phyloP scores from a whole-genome alignment of 179 eudicot genomes.

The Heliamphora pulchella region DNA sequence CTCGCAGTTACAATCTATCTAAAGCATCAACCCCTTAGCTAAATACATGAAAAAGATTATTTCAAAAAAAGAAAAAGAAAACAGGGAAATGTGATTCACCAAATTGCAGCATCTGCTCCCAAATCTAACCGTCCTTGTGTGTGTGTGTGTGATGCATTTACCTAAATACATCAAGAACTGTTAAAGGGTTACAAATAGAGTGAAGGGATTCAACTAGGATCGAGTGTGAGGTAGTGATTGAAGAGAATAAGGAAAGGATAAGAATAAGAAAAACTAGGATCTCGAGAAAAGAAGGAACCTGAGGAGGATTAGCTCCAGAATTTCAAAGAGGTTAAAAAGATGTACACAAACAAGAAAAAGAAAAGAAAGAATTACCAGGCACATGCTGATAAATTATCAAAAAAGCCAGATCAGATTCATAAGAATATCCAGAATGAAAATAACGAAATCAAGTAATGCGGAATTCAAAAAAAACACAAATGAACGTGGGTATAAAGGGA shows the following conservation, averaged over 20 bases:
- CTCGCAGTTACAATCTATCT: not conserved
- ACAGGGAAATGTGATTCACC: not conserved
- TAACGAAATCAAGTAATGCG: slow-evolving; percentile 16
- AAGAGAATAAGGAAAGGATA: not conserved
- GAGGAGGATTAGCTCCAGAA: not conserved
- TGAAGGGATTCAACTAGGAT: not conserved
- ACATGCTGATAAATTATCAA: not conserved
- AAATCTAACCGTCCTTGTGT: not conserved
- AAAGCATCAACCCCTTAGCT: not conserved
- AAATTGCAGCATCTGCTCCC: not conserved
- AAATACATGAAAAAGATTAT: not conserved
- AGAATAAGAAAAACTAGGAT: not conserved
- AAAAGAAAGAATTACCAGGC: not conserved
- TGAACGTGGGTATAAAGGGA: not conserved
- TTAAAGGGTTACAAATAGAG: not conserved
- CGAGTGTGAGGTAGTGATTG: not conserved
- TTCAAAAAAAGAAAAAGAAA: not conserved
- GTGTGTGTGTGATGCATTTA: not conserved
- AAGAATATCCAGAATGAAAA: not conserved
- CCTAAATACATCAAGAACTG: not conserved
- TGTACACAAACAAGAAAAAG: not conserved
- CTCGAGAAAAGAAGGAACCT: not conserved
- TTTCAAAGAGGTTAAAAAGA: not conserved
- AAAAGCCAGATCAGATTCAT: not conserved
- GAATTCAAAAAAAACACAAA: not conserved